These are phyloP conservation scores for Candida bentonensis DNA, from an alignment of 805 yeast species.

Conservation along the genomic window DNA sequence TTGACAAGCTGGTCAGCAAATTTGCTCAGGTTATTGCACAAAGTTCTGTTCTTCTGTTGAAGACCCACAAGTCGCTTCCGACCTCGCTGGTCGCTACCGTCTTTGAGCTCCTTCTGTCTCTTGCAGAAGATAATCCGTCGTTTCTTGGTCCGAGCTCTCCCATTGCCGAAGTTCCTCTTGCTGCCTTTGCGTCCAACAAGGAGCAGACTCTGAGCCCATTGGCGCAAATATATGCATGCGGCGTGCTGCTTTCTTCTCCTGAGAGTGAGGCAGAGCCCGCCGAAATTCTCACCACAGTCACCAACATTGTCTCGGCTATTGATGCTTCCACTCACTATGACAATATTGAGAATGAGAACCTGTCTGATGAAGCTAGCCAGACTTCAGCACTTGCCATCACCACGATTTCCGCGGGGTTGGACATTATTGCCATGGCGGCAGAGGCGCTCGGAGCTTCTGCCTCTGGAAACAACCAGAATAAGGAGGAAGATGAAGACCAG, in stretches of 20 bases:
- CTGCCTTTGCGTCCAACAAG: background rate
- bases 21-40: slow-evolving; percentile 2
- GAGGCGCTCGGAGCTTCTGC: background rate
- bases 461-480: slow-evolving; percentile 29
- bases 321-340: background rate
- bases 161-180: background rate
- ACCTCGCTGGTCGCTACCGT: slow-evolving; percentile 7
- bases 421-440: background rate
- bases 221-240: background rate
- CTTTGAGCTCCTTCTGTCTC: background rate
- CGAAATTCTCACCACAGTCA: background rate
- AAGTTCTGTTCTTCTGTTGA: background rate
- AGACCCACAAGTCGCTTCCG: background rate
- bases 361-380: slow-evolving; percentile 9
- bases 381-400: slow-evolving; percentile 8
- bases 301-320: background rate
- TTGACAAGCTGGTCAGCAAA: slow-evolving; percentile 18
- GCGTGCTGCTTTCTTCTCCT: background rate
- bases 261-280: background rate
- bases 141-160: background rate
- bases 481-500: slow-evolving; percentile 6
- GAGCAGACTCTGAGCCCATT: background rate
- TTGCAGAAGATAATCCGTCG: background rate
- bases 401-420: slow-evolving; percentile 18
- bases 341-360: slow-evolving; percentile 5